phyloP scores from a whole-genome alignment of 441 rosid species.

The Adansonia rubrostipa region DNA sequence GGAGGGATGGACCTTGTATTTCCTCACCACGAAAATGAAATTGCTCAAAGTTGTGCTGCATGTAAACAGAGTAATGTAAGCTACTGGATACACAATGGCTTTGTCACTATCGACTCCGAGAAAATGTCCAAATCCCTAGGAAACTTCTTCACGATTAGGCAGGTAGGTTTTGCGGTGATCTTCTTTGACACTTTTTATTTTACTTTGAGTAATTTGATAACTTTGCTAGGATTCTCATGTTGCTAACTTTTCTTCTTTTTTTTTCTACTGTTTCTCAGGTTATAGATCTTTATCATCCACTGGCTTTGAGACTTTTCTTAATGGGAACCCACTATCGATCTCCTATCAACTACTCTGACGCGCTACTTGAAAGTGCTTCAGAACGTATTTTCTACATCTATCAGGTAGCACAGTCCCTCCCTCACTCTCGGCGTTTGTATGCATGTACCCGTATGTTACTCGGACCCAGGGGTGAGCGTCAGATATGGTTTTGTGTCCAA shows the following conservation, averaged over 20 bases:
- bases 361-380: constrained; percentile 87
- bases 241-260: background rate
- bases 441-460: too few relatives aligned
- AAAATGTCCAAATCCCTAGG: constrained; percentile 98
- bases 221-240: constrained; percentile 7
- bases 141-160: constrained; percentile 91
- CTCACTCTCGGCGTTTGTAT: background rate
- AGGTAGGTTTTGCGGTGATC: constrained; percentile 46
- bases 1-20: too few relatives aligned
- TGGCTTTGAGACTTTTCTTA: constrained; percentile 81
- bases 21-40: constrained; percentile 39
- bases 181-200: background rate
- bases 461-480: too few relatives aligned
- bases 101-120: constrained; percentile 88
- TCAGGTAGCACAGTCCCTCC: constrained; percentile 57
- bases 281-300: constrained; percentile 78
- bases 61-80: constrained; percentile 69
- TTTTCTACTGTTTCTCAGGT: constrained; percentile 48
- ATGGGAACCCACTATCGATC: constrained; percentile 90
- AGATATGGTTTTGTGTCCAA: too few relatives aligned
- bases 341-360: constrained; percentile 80
- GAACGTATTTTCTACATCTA: constrained; percentile 85
- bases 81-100: constrained; percentile 93
- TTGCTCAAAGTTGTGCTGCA: constrained; percentile 95
- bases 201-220: background rate